Conservation (phyloP, 192 early-diverging fungal species). For the Rhizophagus clarus region DNA sequence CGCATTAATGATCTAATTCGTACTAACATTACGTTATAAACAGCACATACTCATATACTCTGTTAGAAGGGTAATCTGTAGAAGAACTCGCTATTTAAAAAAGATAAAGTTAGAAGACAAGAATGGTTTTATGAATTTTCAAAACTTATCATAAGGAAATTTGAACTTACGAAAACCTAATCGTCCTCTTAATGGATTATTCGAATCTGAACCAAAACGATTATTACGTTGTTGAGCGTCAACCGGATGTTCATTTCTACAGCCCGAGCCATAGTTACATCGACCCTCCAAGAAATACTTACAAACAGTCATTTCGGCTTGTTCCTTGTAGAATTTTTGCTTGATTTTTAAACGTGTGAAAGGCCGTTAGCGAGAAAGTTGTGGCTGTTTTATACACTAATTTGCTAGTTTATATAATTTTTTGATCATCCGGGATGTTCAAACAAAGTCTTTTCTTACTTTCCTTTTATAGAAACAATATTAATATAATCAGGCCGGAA, state of each 20-base stretch:
- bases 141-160: background rate
- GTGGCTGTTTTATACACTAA: background rate
- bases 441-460: background rate
- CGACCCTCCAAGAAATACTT: slow-evolving; percentile 52
- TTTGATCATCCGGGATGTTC: background rate
- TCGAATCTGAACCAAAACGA: slow-evolving; percentile 42
- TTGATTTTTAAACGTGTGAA: background rate
- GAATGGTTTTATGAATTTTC: background rate
- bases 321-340: background rate
- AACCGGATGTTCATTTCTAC: slow-evolving; percentile 57
- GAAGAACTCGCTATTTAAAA: background rate
- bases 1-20: background rate
- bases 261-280: slow-evolving; percentile 54
- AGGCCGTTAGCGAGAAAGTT: background rate
- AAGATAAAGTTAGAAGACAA: background rate
- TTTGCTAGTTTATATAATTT: background rate
- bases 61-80: background rate
- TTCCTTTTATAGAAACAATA: background rate
- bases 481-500: no score
- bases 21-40: slow-evolving; percentile 16
- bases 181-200: slow-evolving; percentile 16
- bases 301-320: slow-evolving; percentile 25
- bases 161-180: background rate
- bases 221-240: background rate
- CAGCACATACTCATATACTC: slow-evolving; percentile 38